phyloP scores from a whole-genome alignment of 2,329 filamentous ascomycete species.

The Colletotrichum horii region DNA sequence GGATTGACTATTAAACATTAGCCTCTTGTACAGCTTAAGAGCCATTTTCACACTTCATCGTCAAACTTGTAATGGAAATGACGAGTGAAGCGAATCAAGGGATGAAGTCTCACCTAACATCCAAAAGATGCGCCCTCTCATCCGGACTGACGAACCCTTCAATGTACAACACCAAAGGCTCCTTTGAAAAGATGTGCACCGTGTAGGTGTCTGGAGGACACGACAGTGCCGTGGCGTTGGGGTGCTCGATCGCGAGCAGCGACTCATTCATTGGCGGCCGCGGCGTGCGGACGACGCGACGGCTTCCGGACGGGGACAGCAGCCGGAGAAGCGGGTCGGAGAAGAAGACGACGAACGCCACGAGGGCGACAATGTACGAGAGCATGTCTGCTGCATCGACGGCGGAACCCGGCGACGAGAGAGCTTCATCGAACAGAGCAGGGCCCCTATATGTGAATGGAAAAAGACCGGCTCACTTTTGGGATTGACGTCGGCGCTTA shows the following conservation, averaged over 20 bases:
- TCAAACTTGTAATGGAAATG: background rate
- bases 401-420: background rate
- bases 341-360: conserved; percentile 48
- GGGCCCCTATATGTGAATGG: background rate
- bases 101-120: conserved; percentile 49
- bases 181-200: conserved; percentile 52
- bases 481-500: background rate
- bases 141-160: conserved; percentile 52
- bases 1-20: conserved; percentile 39
- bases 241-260: conserved; percentile 52
- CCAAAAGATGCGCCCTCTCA: conserved; percentile 53
- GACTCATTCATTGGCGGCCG: conserved; percentile 55
- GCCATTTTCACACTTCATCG: background rate
- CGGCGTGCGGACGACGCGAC: conserved; percentile 35
- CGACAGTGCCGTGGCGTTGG: conserved; percentile 36
- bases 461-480: background rate
- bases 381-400: conserved; percentile 38
- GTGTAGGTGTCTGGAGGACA: conserved; percentile 49
- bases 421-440: background rate
- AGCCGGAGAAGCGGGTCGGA: conserved; percentile 47
- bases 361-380: conserved; percentile 46
- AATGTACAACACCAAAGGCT: conserved; percentile 59
- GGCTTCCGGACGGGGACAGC: conserved; percentile 30
- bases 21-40: background rate
- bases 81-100: background rate